Base-by-base conservation (phyloP, 805 yeast species). In the Hanseniaspora valbyensis region DNA sequence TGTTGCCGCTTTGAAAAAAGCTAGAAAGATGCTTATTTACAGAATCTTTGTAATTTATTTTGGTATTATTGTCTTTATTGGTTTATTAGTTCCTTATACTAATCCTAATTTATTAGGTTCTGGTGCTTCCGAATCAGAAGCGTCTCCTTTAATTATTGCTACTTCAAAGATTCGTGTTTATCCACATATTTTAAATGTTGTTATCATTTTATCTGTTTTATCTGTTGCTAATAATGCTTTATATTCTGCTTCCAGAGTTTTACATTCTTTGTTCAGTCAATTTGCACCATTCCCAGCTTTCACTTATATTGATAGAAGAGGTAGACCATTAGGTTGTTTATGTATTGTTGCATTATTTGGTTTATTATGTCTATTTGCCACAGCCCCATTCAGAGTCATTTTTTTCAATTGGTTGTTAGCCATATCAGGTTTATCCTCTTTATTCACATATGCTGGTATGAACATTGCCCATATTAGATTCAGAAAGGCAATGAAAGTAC, bases 171-270 rank as follows among this genome's bases (percentile, higher is more conserved):
- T 82, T 56, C 68, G 67, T 44, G 83, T 77, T 38, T 71, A 81
- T 44, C 89, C 89, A 46, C 77, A 80, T 48, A 75, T 83, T 54
- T 80, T 83, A 69, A 83, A 83, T 61, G 85, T 78, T 19, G 86
- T 82, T 39, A 81, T 83, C 56, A 69, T 83, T 67, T 64, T 82
- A 52, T 80, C 89, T 3, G 86, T 83, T 25, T 65, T 81, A 50
- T 81, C 88, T 7, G 89, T 82, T 49, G 88, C 87, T 57, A 83
- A 82, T 69, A 77, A 87, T 22, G 77, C 88, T 1, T 76, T 81
- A 38, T 83, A 73, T 61, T 84, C 81, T n/a, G 75, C 80, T 54
- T 80, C 88, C 44, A 75, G 90, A 71, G 72, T 86, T 9, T 60
- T 83, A 49, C 78, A 81, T 2, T 74, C 83, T 6, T 70, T 81